These are phyloP conservation scores for Carex kokanica DNA, from an alignment of 176 grass and related monocot species.

Conservation along the genomic window DNA sequence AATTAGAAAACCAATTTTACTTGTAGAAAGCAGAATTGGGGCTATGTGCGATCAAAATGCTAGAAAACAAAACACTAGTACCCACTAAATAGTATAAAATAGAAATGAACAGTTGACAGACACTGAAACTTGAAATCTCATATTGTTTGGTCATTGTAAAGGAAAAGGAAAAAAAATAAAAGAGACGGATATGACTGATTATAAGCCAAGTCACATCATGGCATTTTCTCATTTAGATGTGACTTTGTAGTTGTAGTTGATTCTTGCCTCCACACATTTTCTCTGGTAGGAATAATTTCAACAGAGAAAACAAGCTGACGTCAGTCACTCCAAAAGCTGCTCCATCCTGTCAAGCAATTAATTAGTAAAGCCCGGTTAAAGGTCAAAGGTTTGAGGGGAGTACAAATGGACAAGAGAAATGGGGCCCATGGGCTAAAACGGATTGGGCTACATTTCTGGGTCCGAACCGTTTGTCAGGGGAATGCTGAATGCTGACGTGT, in stretches of 20 bases:
- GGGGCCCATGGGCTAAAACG: background rate
- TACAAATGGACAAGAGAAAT: background rate
- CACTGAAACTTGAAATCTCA: background rate
- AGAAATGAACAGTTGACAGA: background rate
- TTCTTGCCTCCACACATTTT: background rate
- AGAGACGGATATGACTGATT: background rate
- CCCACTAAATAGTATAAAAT: background rate
- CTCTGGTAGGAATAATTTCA: background rate
- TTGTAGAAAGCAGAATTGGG: background rate
- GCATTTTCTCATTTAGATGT: background rate
- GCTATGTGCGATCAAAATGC: background rate
- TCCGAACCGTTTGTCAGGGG: background rate
- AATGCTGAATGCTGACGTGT: constrained; percentile 1
- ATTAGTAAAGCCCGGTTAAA: background rate
- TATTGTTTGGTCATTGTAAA: constrained; percentile 15
- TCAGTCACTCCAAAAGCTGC: constrained; percentile 9
- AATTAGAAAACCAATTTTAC: background rate
- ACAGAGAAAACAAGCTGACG: background rate
- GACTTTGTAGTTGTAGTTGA: background rate
- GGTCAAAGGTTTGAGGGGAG: background rate
- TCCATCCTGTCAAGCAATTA: background rate
- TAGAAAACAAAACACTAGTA: background rate
- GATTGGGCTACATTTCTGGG: background rate
- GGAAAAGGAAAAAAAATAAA: background rate
- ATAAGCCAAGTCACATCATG: background rate